Evolutionary conservation across 257 asterid species (phyloP).

Genomic region (Jacaranda mimosifolia): DNA sequence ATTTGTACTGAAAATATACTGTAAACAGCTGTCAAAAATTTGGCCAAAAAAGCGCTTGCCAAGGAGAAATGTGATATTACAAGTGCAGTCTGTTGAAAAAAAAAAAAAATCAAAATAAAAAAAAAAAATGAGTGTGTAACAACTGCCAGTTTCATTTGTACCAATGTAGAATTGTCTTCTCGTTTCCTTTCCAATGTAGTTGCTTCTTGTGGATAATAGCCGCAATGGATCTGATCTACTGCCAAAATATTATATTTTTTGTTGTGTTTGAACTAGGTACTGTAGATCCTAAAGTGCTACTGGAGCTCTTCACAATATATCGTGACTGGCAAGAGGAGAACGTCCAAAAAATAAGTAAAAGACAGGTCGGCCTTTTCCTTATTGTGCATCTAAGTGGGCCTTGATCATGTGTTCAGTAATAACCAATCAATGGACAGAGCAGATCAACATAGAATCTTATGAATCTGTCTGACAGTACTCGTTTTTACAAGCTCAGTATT

Average conservation of each 20-base stretch:
- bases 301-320: slow-evolving; percentile 85
- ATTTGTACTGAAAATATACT: slow-evolving; percentile 7
- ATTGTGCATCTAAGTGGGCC: slow-evolving; percentile 15
- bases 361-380: slow-evolving; percentile 67
- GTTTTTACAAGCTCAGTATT: neutral
- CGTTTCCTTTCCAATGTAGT: slow-evolving; percentile 6
- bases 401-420: neutral
- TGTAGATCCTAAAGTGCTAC: slow-evolving; percentile 80
- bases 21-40: neutral
- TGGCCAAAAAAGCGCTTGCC: slow-evolving; percentile 11
- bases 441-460: slow-evolving; percentile 4
- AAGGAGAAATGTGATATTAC: neutral
- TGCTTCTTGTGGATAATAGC: slow-evolving; percentile 28
- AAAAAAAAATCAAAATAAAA: slow-evolving; percentile 18
- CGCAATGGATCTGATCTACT: slow-evolving; percentile 25
- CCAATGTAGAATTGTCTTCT: neutral
- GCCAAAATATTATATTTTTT: slow-evolving; percentile 27
- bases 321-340: slow-evolving; percentile 89
- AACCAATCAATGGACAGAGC: slow-evolving; percentile 2
- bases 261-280: slow-evolving; percentile 61
- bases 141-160: slow-evolving; percentile 11
- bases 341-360: slow-evolving; percentile 62
- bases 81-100: slow-evolving; percentile 15
- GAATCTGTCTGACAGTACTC: slow-evolving; percentile 11
- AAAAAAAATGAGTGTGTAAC: slow-evolving; percentile 10